Evolutionary conservation across 108 stramenopile species (phyloP).

Genomic region (Skeletonema tropicum): DNA sequence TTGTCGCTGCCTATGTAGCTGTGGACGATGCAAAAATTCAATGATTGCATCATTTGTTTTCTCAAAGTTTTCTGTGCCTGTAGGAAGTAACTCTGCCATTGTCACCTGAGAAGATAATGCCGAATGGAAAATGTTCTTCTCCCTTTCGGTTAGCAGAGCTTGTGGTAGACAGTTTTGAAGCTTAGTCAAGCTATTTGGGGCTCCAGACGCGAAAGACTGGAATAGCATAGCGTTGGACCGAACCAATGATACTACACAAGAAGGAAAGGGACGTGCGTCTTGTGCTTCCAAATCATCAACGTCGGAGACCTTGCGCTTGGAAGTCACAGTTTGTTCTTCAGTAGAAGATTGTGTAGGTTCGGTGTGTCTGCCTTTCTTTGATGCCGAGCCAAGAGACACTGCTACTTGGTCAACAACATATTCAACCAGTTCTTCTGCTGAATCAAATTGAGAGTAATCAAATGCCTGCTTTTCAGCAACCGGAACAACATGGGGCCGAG

Average conservation of each 20-base stretch:
- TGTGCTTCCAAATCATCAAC: conserved; percentile 23
- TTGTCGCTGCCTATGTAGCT: conserved; percentile 25
- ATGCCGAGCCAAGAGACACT: not conserved
- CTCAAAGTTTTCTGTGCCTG: conserved; percentile 1
- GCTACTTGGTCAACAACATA: conserved; percentile 16
- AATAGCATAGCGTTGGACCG: conserved; percentile 35
- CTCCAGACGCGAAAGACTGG: not conserved
- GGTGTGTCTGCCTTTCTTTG: not conserved
- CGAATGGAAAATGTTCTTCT: not conserved
- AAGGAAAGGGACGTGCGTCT: conserved; percentile 11
- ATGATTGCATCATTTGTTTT: conserved; percentile 22
- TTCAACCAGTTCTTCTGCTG: conserved; percentile 28
- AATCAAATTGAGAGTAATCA: conserved; percentile 16
- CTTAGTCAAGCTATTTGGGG: not conserved
- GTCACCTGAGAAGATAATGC: conserved; percentile 1
- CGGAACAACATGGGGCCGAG: conserved; percentile 20
- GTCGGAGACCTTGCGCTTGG: conserved; percentile 54
- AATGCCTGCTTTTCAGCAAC: not conserved
- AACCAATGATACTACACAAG: conserved; percentile 24
- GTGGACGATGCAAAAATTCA: conserved; percentile 16
- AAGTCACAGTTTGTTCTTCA: conserved; percentile 4
- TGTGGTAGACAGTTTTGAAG: not conserved
- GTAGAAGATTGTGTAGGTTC: conserved; percentile 8
- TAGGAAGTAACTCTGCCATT: conserved; percentile 2
- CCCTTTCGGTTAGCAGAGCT: not conserved